Percentiles rank a stretch among this genome's conserved stretches.
Evolutionary conservation across 2,329 filamentous ascomycete species (phyloP).

Genomic region (Fusarium palustre): DNA sequence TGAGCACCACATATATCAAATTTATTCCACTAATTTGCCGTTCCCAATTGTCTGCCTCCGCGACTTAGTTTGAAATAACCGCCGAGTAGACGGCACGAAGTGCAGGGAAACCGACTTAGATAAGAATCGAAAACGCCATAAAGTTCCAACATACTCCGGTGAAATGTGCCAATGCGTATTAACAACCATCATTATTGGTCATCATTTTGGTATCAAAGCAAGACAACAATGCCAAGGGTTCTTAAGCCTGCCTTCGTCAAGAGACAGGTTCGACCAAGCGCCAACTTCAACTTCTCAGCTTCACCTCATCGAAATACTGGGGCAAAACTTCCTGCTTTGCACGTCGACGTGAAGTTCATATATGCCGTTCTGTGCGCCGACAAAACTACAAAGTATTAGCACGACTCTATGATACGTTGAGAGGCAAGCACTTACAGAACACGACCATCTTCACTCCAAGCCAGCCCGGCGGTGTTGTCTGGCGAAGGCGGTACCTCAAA

Average conservation of each 20-base stretch:
- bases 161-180: constrained; percentile 40
- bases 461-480: constrained; percentile 70
- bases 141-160: constrained; percentile 27
- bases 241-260: constrained; percentile 18
- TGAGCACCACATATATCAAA: not conserved
- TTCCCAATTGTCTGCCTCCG: not conserved
- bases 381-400: constrained; percentile 60
- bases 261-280: constrained; percentile 9
- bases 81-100: constrained; percentile 27
- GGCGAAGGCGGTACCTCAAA: constrained; percentile 60
- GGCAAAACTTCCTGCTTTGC: constrained; percentile 68
- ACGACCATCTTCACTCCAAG: constrained; percentile 71
- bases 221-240: constrained; percentile 6
- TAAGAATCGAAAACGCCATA: constrained; percentile 31
- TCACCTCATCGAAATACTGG: constrained; percentile 66
- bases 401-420: not conserved
- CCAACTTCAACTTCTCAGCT: not conserved
- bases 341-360: constrained; percentile 79
- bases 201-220: constrained; percentile 42
- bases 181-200: constrained; percentile 38
- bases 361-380: constrained; percentile 77
- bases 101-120: constrained; percentile 15
- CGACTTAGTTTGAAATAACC: constrained; percentile 3
- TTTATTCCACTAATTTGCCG: not conserved
- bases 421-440: constrained; percentile 62